These are phyloP conservation scores for Trametes cingulata DNA, from an alignment of 768 basidiomycete genomes.

Conservation along the genomic window DNA sequence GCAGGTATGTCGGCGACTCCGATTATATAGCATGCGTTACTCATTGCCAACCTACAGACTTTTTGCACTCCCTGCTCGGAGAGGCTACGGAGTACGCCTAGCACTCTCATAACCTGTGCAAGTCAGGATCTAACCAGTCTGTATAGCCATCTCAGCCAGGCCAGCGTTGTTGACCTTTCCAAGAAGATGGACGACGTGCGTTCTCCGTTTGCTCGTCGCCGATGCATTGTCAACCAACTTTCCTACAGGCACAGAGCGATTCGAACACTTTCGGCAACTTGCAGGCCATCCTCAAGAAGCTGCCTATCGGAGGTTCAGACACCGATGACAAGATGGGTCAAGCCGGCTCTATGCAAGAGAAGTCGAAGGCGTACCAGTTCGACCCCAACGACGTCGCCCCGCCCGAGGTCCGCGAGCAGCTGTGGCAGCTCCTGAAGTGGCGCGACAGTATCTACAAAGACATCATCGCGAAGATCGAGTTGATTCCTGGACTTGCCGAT, in stretches of 20 bases:
- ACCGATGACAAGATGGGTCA: conserved; percentile 52
- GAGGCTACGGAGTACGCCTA: conserved; percentile 60
- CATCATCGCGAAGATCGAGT: conserved; percentile 57
- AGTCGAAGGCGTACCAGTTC: conserved; percentile 60
- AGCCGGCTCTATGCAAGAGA: conserved; percentile 54
- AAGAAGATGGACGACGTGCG: conserved; percentile 47
- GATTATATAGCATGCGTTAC: background rate
- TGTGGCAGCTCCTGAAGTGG: conserved; percentile 62
- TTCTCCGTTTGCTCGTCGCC: background rate
- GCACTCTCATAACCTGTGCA: background rate
- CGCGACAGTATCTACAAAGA: conserved; percentile 59
- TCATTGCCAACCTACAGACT: conserved; percentile 48
- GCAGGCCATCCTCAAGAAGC: conserved; percentile 47
- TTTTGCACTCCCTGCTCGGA: conserved; percentile 63
- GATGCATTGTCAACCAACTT: background rate
- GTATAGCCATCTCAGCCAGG: conserved; percentile 55
- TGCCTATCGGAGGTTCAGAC: conserved; percentile 49
- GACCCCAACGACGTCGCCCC: conserved; percentile 64
- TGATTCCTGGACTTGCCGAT: conserved; percentile 60
- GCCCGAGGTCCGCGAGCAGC: conserved; percentile 58
- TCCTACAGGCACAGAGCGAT: conserved; percentile 32
- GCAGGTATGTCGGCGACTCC: conserved; percentile 4
- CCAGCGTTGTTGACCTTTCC: conserved; percentile 59
- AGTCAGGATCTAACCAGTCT: background rate
- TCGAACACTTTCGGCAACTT: conserved; percentile 38